Evolutionary conservation across 495 filamentous ascomycete genomes (phyloP), one percentile per base, ranked within the genome.

Genomic region (Viridothelium virens): DNA sequence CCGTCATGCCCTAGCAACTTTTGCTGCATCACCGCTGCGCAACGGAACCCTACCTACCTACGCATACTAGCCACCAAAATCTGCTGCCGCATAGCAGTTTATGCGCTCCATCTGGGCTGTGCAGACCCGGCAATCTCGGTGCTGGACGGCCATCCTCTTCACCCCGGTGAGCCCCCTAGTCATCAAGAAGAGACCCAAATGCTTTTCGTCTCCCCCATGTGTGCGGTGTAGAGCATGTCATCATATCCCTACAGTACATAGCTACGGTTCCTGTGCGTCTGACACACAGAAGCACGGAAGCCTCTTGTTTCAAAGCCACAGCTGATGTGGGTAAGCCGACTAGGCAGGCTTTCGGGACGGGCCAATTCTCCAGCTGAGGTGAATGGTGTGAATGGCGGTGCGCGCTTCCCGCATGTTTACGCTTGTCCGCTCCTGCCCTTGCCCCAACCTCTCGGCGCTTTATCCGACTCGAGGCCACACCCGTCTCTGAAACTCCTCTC

Each of bases 341-440:
- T 44, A 7, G 41, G 41, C 6, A 44, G 41, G 14, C 14, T 44
- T 25, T 25, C 25, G 25, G 25, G 25, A 25, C 25, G 25, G 25
- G 25, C 48, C n/a, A 18, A 5, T 18, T 53, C 10, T 53, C n/a
- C 48, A 53, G 7, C 48, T 53, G 48, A 14, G 5, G 7, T 11
- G 9, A 5, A 14, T 5, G 9, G 48, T 5, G 48, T 12, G 48
- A 18, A 59, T 10, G 31, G 53, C 31, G 31, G 31, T 10, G 5
- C 18, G 53, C 53, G 53, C 36, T 59, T 59, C 53, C 53, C 53
- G 18, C 53, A 31, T 59, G 53, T 59, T 4, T 59, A 9, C 7
- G 11, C 2, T 4, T 4, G n/a, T 9, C 7, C 31, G 10, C 18
- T 36, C 53, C 2, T 6, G 14, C 18, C 53, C 36, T 18, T 34